These are phyloP conservation scores for Pythium insidiosum DNA, from an alignment of 352 stramenopile species.

Conservation along the genomic window DNA sequence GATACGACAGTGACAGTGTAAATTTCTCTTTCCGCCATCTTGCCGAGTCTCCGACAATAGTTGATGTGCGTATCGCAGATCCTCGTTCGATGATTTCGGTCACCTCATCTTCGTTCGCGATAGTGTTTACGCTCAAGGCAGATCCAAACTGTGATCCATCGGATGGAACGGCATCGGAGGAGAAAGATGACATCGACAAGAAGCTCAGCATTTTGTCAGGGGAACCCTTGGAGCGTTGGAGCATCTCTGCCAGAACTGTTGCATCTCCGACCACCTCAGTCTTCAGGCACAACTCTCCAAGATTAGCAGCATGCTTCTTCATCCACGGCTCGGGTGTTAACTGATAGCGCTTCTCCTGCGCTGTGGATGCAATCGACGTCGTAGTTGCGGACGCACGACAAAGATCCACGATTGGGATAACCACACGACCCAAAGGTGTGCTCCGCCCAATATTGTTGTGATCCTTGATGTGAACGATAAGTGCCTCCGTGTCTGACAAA, in stretches of 20 bases:
- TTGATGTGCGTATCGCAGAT: constrained; percentile 33
- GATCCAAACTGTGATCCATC: constrained; percentile 1
- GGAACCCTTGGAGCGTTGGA: constrained; percentile 27
- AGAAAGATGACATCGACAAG: constrained; percentile 41
- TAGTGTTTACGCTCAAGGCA: constrained; percentile 1
- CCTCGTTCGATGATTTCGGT: constrained; percentile 32
- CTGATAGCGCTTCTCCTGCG: constrained; percentile 45
- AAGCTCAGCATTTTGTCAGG: constrained; percentile 46
- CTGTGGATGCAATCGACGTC: constrained; percentile 40
- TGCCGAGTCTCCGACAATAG: constrained; percentile 16
- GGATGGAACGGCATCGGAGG: constrained; percentile 27
- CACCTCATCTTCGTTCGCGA: constrained; percentile 35
- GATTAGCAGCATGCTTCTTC: constrained; percentile 41
- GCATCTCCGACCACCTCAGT: constrained; percentile 56
- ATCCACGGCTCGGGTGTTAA: constrained; percentile 64
- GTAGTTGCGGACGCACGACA: constrained; percentile 42
- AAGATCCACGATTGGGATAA: constrained; percentile 53
- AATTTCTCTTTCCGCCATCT: constrained; percentile 62
- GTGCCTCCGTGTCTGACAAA: constrained; percentile 26
- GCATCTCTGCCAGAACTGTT: constrained; percentile 41
- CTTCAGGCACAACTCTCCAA: constrained; percentile 59
- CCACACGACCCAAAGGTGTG: constrained; percentile 53
- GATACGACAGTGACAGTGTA: constrained; percentile 50
- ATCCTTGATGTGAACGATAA: constrained; percentile 69
- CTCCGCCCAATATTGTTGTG: constrained; percentile 59